These are phyloP conservation scores for Hyphopichia wangnamkhiaoensis DNA, from an alignment of 1,139 yeast genomes.

Conservation along the genomic window DNA sequence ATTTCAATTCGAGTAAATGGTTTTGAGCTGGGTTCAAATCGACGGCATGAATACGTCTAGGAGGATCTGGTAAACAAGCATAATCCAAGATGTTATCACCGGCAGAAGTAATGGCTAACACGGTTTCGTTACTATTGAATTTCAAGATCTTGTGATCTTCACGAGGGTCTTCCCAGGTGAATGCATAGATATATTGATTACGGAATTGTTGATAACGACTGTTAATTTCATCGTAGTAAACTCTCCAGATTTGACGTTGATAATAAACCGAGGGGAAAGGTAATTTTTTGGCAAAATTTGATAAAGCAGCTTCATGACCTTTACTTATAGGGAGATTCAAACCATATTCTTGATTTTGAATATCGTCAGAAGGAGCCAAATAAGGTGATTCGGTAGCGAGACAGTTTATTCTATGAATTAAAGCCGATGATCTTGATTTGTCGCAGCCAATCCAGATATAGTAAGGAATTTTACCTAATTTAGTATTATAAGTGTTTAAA, in stretches of 20 bases:
- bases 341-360: constrained; percentile 17
- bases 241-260: constrained; percentile 76
- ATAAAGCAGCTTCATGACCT: constrained; percentile 76
- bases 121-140: constrained; percentile 63
- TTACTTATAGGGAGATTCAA: constrained; percentile 48
- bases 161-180: constrained; percentile 89
- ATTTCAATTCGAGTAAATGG: constrained; percentile 74
- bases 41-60: constrained; percentile 78
- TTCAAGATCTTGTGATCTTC: constrained; percentile 72
- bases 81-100: constrained; percentile 80
- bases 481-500: constrained; percentile 61
- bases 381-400: constrained; percentile 81
- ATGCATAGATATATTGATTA: constrained; percentile 79
- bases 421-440: constrained; percentile 59
- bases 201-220: constrained; percentile 71
- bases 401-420: constrained; percentile 66
- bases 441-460: constrained; percentile 84
- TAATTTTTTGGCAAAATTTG: constrained; percentile 60
- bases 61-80: constrained; percentile 70
- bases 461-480: constrained; percentile 74
- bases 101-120: constrained; percentile 82
- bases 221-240: constrained; percentile 71
- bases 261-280: constrained; percentile 81
- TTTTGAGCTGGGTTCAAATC: constrained; percentile 84
- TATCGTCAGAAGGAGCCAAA: constrained; percentile 54